Base-by-base conservation (phyloP, 441 rosid genomes). In the Adansonia rubrostipa region DNA sequence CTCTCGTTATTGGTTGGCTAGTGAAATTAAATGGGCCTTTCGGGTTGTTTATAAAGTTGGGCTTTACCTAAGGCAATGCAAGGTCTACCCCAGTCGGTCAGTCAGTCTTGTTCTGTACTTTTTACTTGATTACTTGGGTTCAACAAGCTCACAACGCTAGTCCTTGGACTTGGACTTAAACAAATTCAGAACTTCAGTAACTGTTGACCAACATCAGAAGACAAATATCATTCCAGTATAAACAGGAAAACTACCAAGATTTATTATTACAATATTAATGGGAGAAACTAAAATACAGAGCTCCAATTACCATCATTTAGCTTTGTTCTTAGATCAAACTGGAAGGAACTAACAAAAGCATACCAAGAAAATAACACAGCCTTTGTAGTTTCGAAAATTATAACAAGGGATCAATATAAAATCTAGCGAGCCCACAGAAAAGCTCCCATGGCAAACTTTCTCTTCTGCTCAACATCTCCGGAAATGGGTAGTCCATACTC, bases 371-470 rank as follows among this genome's bases (percentile, higher is more conserved):
- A 71, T 19, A 68, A 2, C 71, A 2, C 71, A 42, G 71, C 13
- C 24, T 42, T 2, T 42, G 28, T 44, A 66, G 71, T 45, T 66
- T 66, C 51, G 10, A 44, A 7, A 42, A 19, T 19, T 67, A 50
- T 69, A 11, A 62, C 40, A 22, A 11, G 64, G 48, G 19, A 14
- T 73, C 6, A n/a, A 15, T 2, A 68, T 44, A 65, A 40, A 40
- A 40, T 9, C 48, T 54, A 54, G 33, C 64, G 66, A 66, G 84
- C 58, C 90, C 90, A 87, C 22, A 87, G 85, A 79, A 87, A 87
- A 71, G 89, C 87, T 47, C 89, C 90, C 65, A 84, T 80, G 53
- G 80, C 90, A 63, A 84, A 86, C 48, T 83, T 84, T 51, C 85
- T 84, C 87, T 87, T 86, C 70, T 86, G 78, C 53, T 72, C 58